Evolutionary conservation across 1,284 basidiomycete species (phyloP).

Genomic region (Exobasidium cylindrosporum): DNA sequence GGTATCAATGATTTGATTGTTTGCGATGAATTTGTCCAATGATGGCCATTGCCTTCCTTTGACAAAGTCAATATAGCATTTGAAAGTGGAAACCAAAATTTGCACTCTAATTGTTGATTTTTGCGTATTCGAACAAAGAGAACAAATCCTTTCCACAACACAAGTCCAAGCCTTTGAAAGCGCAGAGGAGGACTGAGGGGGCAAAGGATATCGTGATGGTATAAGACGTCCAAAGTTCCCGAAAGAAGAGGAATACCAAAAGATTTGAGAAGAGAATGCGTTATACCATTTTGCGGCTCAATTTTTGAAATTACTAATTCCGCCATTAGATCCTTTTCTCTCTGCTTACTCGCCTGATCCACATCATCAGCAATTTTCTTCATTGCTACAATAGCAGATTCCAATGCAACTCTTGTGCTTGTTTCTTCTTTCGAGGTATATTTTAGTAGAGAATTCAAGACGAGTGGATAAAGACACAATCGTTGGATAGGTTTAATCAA

Average conservation of each 20-base stretch:
- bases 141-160: conserved; percentile 46
- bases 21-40: conserved; percentile 10
- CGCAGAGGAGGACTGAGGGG: conserved; percentile 48
- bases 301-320: conserved; percentile 45
- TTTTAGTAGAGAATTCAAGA: conserved; percentile 48
- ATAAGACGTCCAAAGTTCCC: conserved; percentile 49
- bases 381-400: conserved; percentile 37
- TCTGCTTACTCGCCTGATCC: conserved; percentile 43
- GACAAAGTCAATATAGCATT: conserved; percentile 13
- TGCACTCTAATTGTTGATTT: conserved; percentile 40
- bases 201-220: conserved; percentile 39
- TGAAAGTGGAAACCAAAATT: conserved; percentile 50
- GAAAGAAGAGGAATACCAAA: conserved; percentile 45
- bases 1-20: conserved; percentile 25
- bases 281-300: conserved; percentile 35
- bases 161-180: conserved; percentile 50
- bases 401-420: conserved; percentile 43
- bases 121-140: conserved; percentile 52
- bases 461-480: conserved; percentile 50
- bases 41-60: background rate
- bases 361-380: conserved; percentile 44
- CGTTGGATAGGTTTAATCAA: conserved; percentile 55
- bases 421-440: conserved; percentile 25
- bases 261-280: conserved; percentile 31
- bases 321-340: conserved; percentile 43